Evolutionary conservation across 805 yeast genomes (phyloP), one percentile per base, ranked within the genome.

Genomic region (Hanseniaspora lindneri): DNA sequence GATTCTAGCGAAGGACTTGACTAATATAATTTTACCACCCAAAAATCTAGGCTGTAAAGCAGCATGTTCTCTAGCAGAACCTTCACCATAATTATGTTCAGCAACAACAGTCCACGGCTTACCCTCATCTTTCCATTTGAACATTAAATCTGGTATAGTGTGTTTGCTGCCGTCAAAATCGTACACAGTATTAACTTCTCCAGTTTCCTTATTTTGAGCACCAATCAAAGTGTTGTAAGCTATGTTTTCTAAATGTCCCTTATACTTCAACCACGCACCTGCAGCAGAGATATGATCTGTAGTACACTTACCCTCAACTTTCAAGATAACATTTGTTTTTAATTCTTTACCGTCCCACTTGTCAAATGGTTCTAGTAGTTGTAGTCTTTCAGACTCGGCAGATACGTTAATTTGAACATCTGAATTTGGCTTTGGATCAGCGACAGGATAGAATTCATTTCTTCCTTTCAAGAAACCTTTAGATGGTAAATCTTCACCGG

Each of bases 271-370:
- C 98, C 98, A 89, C 14, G 81, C 94, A 61, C 98, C 98, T 40
- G 98, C 98, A 46, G 97, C 97, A 23, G 96, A 87, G 57, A 89
- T 92, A 64, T 89, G 98, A 65, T 89, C 98, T 33, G 98, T 89
- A 36, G 98, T 89, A 73, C 97, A 92, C 67, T 89, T 89, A 54
- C 98, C 98, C 68, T 86, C 89, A 40, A 92, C 97, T 68, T 89
- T 89, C 61, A 89, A 67, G 53, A 88, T 68, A 1, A 89, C 83
- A 41, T 76, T 76, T 29, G 87, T 76, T 54, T 76, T 71, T 55
- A 89, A 66, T 64, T 89, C 98, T 61, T 84, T 64, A 49, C 94
- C 94, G 53, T 79, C 69, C 94, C 96, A 89, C 20, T 89, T 74
- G 40, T 73, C 66, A 64, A 92, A 89, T 20, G 96, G 97, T 48